Conservation (phyloP, 1,139 yeast species). For the Pichia kudriavzevii region DNA sequence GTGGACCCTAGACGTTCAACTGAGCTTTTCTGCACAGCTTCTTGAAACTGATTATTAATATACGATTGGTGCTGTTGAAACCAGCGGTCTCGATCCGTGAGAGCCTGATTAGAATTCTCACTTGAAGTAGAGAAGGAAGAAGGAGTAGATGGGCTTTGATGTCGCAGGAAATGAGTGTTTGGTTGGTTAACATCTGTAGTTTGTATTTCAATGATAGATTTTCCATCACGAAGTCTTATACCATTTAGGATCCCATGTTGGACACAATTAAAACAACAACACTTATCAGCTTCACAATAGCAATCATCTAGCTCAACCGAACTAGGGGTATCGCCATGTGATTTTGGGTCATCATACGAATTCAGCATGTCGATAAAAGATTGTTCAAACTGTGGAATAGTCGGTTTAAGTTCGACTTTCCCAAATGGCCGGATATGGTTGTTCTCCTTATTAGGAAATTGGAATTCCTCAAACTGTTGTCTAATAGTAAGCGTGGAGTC, state of each 20-base stretch:
- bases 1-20: too few species aligned
- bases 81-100: too few species aligned
- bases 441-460: conserved; percentile 10
- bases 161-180: too few species aligned
- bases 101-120: too few species aligned
- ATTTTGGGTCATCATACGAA: not conserved
- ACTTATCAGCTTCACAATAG: conserved; percentile 38
- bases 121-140: too few species aligned
- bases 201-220: conserved; percentile 14
- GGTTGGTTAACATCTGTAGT: too few species aligned
- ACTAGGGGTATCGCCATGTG: conserved; percentile 5
- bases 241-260: conserved; percentile 50
- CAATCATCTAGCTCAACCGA: conserved; percentile 26
- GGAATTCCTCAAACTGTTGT: conserved; percentile 15
- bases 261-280: conserved; percentile 48
- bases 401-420: conserved; percentile 13
- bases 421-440: conserved; percentile 10
- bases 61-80: too few species aligned
- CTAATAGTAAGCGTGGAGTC: conserved; percentile 12
- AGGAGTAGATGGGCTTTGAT: too few species aligned
- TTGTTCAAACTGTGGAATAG: conserved; percentile 16
- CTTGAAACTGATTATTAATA: too few species aligned
- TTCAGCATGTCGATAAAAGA: conserved; percentile 10
- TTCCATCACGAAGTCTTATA: conserved; percentile 36
- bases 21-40: too few species aligned